These are phyloP conservation scores for Orbilia javanica DNA, from an alignment of 2,329 filamentous ascomycete species.

Conservation along the genomic window DNA sequence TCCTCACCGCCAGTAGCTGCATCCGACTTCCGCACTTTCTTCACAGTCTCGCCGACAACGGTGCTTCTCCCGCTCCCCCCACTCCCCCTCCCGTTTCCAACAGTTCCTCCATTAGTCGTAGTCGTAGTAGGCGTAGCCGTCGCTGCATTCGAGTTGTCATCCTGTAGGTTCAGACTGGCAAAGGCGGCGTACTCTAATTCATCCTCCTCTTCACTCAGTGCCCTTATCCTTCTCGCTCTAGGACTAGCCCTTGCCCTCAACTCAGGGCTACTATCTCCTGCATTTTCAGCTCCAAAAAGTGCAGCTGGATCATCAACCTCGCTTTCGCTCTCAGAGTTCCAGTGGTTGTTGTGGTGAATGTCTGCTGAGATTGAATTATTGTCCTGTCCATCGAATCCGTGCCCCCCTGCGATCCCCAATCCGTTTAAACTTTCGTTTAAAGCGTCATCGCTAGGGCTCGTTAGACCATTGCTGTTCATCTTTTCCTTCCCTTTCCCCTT, in stretches of 20 bases:
- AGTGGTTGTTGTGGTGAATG: conserved; percentile 32
- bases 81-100: conserved; percentile 28
- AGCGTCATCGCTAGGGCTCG: conserved; percentile 46
- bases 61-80: conserved; percentile 44
- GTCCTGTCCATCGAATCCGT: conserved; percentile 23
- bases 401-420: conserved; percentile 19
- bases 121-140: background rate
- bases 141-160: conserved; percentile 10
- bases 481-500: conserved; percentile 47
- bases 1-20: conserved; percentile 21
- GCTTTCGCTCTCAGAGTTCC: conserved; percentile 56
- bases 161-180: conserved; percentile 37
- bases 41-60: conserved; percentile 43
- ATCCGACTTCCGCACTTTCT: conserved; percentile 6
- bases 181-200: conserved; percentile 56
- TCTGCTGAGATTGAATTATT: background rate
- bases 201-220: conserved; percentile 45
- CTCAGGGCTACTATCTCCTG: conserved; percentile 44
- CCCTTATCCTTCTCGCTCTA: conserved; percentile 34
- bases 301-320: conserved; percentile 56
- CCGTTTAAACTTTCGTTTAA: conserved; percentile 51
- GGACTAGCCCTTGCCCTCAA: conserved; percentile 46
- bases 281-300: conserved; percentile 43
- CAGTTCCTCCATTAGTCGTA: background rate
- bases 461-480: conserved; percentile 13